Conservation (phyloP, 345 rosid species). For the Mangifera indica region DNA sequence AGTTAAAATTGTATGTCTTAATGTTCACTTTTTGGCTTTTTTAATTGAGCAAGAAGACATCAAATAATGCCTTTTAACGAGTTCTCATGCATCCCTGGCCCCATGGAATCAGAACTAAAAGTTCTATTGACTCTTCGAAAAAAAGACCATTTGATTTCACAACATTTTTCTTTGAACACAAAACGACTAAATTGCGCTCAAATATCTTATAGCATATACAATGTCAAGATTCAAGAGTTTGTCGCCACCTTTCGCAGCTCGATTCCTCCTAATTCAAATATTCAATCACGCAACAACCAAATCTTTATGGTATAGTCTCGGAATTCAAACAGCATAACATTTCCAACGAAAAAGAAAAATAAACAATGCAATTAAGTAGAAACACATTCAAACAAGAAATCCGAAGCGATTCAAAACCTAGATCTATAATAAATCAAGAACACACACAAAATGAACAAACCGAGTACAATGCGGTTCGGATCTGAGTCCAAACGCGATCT, state of each 20-base stretch:
- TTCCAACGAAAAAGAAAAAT: neutral
- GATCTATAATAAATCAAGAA: neutral
- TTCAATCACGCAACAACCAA: neutral
- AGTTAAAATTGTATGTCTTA: neutral
- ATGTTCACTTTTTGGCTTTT: neutral
- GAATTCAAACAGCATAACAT: constrained; percentile 10
- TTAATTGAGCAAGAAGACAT: neutral
- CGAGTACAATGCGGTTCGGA: constrained; percentile 30
- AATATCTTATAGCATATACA: too few relatives aligned
- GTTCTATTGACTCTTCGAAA: neutral
- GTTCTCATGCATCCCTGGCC: too few relatives aligned
- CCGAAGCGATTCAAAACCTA: neutral
- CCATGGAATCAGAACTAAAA: too few relatives aligned
- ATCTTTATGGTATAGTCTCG: constrained; percentile 12
- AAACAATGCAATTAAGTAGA: neutral
- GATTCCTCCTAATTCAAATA: neutral
- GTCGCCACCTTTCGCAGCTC: neutral
- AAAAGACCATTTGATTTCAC: neutral
- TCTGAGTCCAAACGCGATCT: constrained; percentile 10
- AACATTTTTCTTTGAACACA: too few relatives aligned
- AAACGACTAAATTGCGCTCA: too few relatives aligned
- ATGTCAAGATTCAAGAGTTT: neutral
- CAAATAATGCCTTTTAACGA: neutral
- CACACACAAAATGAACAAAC: constrained; percentile 8
- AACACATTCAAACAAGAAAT: neutral